Base-by-base conservation (phyloP, 1,284 basidiomycete species). In the Retiboletus flavoniger region DNA sequence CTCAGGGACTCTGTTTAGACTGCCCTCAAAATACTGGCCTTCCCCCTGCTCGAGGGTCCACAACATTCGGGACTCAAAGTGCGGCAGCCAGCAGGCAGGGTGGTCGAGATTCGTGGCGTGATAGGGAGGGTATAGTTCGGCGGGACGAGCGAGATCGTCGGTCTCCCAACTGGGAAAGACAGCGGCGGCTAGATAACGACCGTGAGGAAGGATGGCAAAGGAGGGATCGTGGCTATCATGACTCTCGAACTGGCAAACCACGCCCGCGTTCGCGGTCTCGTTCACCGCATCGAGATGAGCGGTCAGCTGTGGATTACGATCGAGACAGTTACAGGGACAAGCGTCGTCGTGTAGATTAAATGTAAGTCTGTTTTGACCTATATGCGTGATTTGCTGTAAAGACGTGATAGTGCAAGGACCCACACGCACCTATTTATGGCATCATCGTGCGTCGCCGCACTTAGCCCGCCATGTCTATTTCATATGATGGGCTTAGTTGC, bases 11-110 rank as follows among this genome's bases (percentile, higher is more conserved):
- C 13, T 35, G 29, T 47, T 13, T 28, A 91, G 89, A 91, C 63
- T 91, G 89, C 66, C 89, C 89, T 14, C 83, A 90, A 70, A 84
- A 83, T 57, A 77, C 74, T n/a, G 79, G 81, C 29, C 72, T 75
- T 10, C 65, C 76, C 17, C 74, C 76, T 17, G 73, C 65, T 41
- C 71, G 78, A 45, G 60, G 62, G 49, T 59, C 60, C 31, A 56
- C 66, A 19, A 75, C 74, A 26, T 78, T 79, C 9, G 79, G 80
- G 21, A 72, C 80, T 1, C 85, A 83, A 62, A 74, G 74, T 9
- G 65, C 72, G 34, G 70, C 73, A 41, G 63, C 74, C 51, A 72
- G 75, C 53, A 72, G 74, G 58, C 77, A 74, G 73, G 75, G 75
- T 5, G 69, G 72, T 14, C 61, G 66, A 11, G 64, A 67, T 17